phyloP scores from a whole-genome alignment of 208 protist genomes.

The Acanthamoeba rhysodes region DNA sequence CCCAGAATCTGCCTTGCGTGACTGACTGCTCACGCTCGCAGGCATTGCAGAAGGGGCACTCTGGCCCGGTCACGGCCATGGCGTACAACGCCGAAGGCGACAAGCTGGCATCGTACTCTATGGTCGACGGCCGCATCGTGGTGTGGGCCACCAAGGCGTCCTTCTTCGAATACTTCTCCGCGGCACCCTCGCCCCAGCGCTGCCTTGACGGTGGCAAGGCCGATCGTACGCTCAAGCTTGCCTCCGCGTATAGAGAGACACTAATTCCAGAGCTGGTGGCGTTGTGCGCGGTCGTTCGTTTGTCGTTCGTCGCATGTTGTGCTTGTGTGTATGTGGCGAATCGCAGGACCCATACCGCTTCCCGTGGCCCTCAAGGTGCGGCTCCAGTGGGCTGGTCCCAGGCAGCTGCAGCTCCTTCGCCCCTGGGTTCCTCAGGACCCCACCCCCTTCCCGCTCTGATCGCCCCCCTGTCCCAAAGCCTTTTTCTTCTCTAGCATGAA shows the following conservation, averaged over 20 bases:
- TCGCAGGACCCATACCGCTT: neutral
- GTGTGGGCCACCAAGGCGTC: slow-evolving; percentile 83
- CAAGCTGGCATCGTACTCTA: slow-evolving; percentile 82
- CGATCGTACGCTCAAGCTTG: slow-evolving; percentile 1
- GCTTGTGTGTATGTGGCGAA: no score
- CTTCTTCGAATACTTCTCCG: slow-evolving; percentile 81
- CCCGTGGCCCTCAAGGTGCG: neutral
- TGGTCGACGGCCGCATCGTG: slow-evolving; percentile 79
- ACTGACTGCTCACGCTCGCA: neutral
- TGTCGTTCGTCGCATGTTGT: no score
- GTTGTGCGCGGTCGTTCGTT: no score
- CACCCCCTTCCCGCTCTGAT: neutral
- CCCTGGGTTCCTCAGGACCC: neutral
- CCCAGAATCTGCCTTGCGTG: neutral
- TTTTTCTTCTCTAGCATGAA: no score
- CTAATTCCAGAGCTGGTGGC: no score
- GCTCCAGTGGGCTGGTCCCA: neutral
- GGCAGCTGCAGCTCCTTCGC: slow-evolving; percentile 1
- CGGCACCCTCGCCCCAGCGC: neutral
- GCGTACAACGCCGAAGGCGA: slow-evolving; percentile 83
- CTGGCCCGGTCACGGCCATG: slow-evolving; percentile 75
- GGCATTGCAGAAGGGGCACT: slow-evolving; percentile 74
- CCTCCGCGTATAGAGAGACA: neutral
- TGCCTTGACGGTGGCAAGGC: neutral
- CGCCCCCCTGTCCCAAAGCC: no score